Base-by-base conservation (phyloP, 2,329 filamentous ascomycete species). In the Paraphaeosphaeria sporulosa region DNA sequence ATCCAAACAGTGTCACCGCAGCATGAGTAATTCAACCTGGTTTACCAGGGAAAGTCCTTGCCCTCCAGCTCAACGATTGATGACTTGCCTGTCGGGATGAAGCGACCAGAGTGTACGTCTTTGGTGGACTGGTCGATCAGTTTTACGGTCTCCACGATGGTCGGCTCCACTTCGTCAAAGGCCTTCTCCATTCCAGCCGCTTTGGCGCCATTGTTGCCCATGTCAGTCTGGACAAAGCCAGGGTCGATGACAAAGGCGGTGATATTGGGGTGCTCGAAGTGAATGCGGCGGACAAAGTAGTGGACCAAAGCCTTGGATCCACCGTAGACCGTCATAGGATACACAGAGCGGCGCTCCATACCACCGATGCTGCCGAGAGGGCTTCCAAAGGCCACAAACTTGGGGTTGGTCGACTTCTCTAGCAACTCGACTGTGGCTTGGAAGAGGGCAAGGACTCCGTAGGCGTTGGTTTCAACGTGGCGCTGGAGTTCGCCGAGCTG, bases 401-500 rank as follows among this genome's bases (percentile, higher is more conserved):
- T 19, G 8, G 56, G 48, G 25, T 63, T 15, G 9, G 49, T 23
- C 12, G 56, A 55, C 38, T 65, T 61, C 44, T 60, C 51, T 36
- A 67, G 38, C 13, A 67, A 43, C 13, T 13, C 23, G 17, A 61
- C 50, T 10, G 58, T 65, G 12, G 63, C 64, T 34, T 67, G 64
- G 32, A 57, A 65, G 19, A 65, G 55, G 23, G 44, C 19, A n/a
- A 65, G 34, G 13, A 64, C 34, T 19, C 64, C 61, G 43, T 64
- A 65, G 6, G 57, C 64, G 13, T 67, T 67, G 8, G 59, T 21
- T 3, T 50, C 44, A 48, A 67, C 59, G 44, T 65, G 63, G 4
- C n/a, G 38, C 23, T 53, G 23, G 6, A 57, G 23, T 4, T 56
- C 58, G n/a, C 52, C 58, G n/a, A 61, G 19, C 30, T 61, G 54